Evolutionary conservation across 2,329 filamentous ascomycete species (phyloP).

Genomic region (Coleophoma eucalyptorum): DNA sequence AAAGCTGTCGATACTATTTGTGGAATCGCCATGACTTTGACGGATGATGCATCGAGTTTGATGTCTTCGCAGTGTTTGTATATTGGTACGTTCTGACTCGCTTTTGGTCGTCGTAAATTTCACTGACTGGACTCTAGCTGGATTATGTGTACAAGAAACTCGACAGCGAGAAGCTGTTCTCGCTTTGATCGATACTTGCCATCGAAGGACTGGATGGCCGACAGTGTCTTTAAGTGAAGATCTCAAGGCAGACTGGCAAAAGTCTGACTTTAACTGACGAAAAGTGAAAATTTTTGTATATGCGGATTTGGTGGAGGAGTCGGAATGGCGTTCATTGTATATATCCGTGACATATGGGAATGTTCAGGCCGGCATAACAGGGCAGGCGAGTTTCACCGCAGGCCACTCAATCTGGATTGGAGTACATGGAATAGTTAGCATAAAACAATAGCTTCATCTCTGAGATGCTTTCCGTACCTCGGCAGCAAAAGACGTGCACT

Average conservation of each 20-base stretch:
- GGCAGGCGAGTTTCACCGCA: too few relatives aligned
- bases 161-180: constrained; percentile 32
- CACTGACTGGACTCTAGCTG: constrained; percentile 24
- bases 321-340: too few relatives aligned
- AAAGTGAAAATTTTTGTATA: too few relatives aligned
- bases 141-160: constrained; percentile 35
- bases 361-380: too few relatives aligned
- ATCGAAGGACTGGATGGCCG: constrained; percentile 36
- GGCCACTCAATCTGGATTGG: too few relatives aligned
- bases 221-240: constrained; percentile 26
- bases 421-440: too few relatives aligned
- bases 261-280: constrained; percentile 2
- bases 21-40: constrained; percentile 42
- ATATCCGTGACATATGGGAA: too few relatives aligned
- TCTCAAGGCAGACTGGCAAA: constrained; percentile 24
- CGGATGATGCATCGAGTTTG: constrained; percentile 35
- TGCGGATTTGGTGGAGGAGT: too few relatives aligned
- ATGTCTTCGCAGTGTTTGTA: constrained; percentile 40
- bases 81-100: constrained; percentile 16
- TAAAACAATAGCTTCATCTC: too few relatives aligned
- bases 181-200: constrained; percentile 32
- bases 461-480: too few relatives aligned
- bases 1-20: constrained; percentile 45
- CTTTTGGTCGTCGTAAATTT: not conserved
- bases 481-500: too few relatives aligned